These are phyloP conservation scores for Helianthus tuberosus DNA, from an alignment of 129 eudicot genomes.

Conservation along the genomic window DNA sequence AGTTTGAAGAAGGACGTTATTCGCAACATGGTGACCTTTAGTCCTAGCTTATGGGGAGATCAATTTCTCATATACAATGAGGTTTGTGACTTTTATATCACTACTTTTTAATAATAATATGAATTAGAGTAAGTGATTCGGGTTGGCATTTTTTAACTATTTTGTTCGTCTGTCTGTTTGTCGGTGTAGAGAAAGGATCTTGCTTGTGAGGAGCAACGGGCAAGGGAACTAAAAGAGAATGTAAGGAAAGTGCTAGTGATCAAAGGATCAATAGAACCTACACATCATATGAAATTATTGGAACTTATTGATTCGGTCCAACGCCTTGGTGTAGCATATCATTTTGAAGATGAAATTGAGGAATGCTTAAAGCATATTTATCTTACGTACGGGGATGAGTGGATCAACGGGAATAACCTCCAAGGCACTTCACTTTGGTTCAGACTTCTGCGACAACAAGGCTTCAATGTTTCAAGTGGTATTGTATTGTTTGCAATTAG, in stretches of 20 bases:
- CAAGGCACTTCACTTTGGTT: slow-evolving; percentile 31
- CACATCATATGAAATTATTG: slow-evolving; percentile 25
- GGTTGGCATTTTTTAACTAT: neutral
- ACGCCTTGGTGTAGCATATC: slow-evolving; percentile 55
- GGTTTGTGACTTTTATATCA: neutral
- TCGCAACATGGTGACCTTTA: too few species aligned
- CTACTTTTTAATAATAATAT: too few species aligned
- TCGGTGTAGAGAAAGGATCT: slow-evolving; percentile 11
- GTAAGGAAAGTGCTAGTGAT: slow-evolving; percentile 20
- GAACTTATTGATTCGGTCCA: slow-evolving; percentile 45
- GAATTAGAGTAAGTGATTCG: too few species aligned
- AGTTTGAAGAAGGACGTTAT: too few species aligned
- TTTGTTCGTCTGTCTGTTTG: neutral
- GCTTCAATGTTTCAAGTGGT: slow-evolving; percentile 38
- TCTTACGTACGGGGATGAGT: slow-evolving; percentile 16
- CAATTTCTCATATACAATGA: slow-evolving; percentile 2
- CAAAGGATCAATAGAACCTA: neutral
- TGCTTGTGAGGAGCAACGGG: slow-evolving; percentile 12
- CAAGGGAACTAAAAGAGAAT: slow-evolving; percentile 33
- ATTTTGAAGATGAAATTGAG: slow-evolving; percentile 43
- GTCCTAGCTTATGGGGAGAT: too few species aligned
- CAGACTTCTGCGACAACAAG: slow-evolving; percentile 51
- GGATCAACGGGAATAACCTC: slow-evolving; percentile 22
- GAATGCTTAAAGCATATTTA: slow-evolving; percentile 8
- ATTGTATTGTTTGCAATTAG: neutral